Percentiles rank a stretch among this genome's conserved stretches.
These are phyloP conservation scores for Cladosporium sp. DNA, from an alignment of 2,329 filamentous ascomycete species.

Conservation along the genomic window DNA sequence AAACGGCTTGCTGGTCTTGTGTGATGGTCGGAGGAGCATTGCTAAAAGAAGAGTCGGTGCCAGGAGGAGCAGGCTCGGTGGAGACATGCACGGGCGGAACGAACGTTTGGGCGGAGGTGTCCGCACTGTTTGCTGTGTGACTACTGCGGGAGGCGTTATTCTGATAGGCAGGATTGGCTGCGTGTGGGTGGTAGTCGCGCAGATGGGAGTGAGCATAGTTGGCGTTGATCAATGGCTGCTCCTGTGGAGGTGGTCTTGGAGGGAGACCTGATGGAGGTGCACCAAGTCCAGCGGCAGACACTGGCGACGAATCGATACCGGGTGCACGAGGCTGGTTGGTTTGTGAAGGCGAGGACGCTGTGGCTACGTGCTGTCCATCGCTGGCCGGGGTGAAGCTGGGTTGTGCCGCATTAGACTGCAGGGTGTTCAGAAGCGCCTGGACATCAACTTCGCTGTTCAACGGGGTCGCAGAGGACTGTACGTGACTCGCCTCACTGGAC, in stretches of 20 bases:
- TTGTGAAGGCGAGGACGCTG: constrained; percentile 30
- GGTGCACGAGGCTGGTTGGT: constrained; percentile 32
- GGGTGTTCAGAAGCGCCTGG: constrained; percentile 48
- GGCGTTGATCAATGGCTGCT: constrained; percentile 49
- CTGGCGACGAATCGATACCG: constrained; percentile 35
- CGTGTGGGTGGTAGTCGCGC: constrained; percentile 52
- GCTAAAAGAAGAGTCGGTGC: neutral
- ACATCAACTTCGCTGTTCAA: constrained; percentile 43
- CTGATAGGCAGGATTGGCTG: constrained; percentile 39
- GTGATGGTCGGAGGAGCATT: constrained; percentile 8
- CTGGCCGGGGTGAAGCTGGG: constrained; percentile 26
- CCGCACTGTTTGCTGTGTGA: constrained; percentile 19
- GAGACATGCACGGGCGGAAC: constrained; percentile 24
- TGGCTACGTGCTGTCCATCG: constrained; percentile 35
- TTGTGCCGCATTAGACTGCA: constrained; percentile 29
- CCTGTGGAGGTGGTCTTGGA: constrained; percentile 51
- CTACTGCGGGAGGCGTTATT: constrained; percentile 17
- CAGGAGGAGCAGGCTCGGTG: constrained; percentile 4
- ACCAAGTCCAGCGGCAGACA: constrained; percentile 34
- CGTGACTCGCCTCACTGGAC: neutral
- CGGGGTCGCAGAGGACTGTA: constrained; percentile 18
- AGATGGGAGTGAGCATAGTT: constrained; percentile 52
- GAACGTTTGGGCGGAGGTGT: constrained; percentile 22
- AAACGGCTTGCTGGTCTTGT: constrained; percentile 13
- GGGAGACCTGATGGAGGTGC: constrained; percentile 46